Evolutionary conservation across 2,329 filamentous ascomycete genomes (phyloP), one percentile per base, ranked within the genome.

Genomic region (Talaromyces islandicus): DNA sequence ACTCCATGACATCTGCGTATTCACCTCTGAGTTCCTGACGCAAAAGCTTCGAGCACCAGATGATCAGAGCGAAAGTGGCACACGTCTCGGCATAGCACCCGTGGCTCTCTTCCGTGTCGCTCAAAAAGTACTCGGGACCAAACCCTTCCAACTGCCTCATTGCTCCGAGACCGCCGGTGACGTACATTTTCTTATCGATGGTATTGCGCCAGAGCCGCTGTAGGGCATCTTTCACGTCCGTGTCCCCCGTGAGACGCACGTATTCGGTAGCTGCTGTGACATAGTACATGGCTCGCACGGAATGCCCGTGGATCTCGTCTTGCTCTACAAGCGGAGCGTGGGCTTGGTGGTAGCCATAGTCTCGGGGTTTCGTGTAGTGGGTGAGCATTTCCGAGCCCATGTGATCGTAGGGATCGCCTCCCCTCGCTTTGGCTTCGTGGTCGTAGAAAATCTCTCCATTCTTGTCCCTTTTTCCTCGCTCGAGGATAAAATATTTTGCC

Each of bases 51-150:
- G n/a, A 57, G 66, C 54, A 70, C 60, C 51, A 54, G 25, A 46
- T 53, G 6, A 57, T 30, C 38, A 43, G 12, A 25, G 24, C 38
- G 27, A 58, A 27, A n/a, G 79, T 78, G 1, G 84, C 85, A 66
- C 82, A 86, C 0, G 85, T 87, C 69, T 87, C 84, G 1, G 82
- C 78, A 68, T 86, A 87, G 65, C 84, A 86, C 2, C 84, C 85
- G 4, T 84, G 84, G 62, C 86, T 84, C 61, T 86, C 84, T 0
- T 81, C 82, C 1, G 80, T 76, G 48, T 85, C 82, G 0, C 83
- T 83, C 5, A 87, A 73, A 67, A 84, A 84, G 65, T 85, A 85
- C 62, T 84, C 79, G 46, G 80, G 75, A 0, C 83, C 83, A 66
- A 87, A 86, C 3, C 85, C 83, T 69, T 87, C 81, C 81, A 81